phyloP scores from a whole-genome alignment of 164 flowering plant species.

The Liquidambar formosana region DNA sequence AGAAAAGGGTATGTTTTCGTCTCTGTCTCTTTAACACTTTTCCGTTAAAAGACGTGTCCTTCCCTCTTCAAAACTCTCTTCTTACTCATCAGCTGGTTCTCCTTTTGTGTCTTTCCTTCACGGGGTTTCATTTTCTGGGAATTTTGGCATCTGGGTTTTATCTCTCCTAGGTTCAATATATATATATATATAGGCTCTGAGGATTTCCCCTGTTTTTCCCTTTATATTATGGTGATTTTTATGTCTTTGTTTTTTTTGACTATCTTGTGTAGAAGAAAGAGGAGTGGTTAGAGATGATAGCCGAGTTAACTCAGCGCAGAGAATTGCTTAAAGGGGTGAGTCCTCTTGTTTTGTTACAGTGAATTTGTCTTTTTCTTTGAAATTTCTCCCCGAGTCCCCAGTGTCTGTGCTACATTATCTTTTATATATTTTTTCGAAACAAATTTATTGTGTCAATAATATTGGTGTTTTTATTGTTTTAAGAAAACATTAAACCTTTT shows the following conservation, averaged over 20 bases:
- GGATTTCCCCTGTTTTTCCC: no score
- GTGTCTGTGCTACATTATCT: slow-evolving; percentile 9
- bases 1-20: slow-evolving; percentile 30
- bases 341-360: neutral
- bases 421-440: no score
- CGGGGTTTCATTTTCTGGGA: neutral
- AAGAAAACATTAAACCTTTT: neutral
- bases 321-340: slow-evolving; percentile 34
- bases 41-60: neutral
- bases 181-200: no score
- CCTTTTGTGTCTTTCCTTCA: no score
- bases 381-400: neutral
- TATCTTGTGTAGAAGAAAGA: slow-evolving; percentile 36
- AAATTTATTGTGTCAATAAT: neutral
- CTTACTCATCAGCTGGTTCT: no score
- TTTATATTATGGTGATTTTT: no score
- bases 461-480: neutral
- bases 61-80: no score
- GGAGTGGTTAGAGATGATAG: slow-evolving; percentile 20
- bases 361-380: slow-evolving; percentile 3
- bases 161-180: no score
- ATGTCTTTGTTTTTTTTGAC: neutral
- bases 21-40: no score
- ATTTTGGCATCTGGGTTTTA: no score
- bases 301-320: slow-evolving; percentile 20